Evolutionary conservation across 2,329 filamentous ascomycete genomes (phyloP).

Genomic region (Xylariaceae sp.): DNA sequence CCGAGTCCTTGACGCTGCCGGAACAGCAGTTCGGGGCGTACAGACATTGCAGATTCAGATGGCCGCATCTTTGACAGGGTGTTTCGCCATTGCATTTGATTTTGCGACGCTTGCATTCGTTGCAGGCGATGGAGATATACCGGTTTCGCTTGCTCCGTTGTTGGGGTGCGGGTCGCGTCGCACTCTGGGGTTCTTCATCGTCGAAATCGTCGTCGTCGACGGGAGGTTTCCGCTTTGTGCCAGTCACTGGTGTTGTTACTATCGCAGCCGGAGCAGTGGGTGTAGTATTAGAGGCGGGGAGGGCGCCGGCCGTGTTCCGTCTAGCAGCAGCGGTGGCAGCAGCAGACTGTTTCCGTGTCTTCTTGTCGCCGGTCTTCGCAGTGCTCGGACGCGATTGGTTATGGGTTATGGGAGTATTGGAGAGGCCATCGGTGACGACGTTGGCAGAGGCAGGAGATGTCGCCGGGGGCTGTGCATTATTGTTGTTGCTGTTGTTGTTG

Average conservation of each 20-base stretch:
- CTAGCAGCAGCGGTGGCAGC: conserved; percentile 8
- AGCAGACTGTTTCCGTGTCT: conserved; percentile 13
- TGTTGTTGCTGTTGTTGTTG: too few species aligned
- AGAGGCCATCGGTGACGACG: not conserved
- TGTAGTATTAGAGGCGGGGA: conserved; percentile 7
- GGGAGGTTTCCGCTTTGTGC: conserved; percentile 26
- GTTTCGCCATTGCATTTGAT: conserved; percentile 71
- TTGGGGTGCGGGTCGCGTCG: conserved; percentile 19
- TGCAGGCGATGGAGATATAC: conserved; percentile 62
- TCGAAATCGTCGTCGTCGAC: conserved; percentile 11
- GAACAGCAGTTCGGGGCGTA: conserved; percentile 65
- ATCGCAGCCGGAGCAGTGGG: conserved; percentile 7
- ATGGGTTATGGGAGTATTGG: not conserved
- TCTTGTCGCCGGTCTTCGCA: conserved; percentile 5
- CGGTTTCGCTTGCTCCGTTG: conserved; percentile 59
- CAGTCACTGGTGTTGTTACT: conserved; percentile 5
- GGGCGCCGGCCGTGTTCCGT: conserved; percentile 9
- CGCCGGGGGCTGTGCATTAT: too few species aligned
- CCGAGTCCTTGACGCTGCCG: conserved; percentile 85
- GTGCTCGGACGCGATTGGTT: conserved; percentile 1
- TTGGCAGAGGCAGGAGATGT: conserved; percentile 6
- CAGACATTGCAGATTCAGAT: conserved; percentile 61
- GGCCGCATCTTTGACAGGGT: conserved; percentile 64
- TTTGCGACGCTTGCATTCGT: conserved; percentile 71
- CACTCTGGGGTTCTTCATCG: conserved; percentile 22